Evolutionary conservation across 2,329 filamentous ascomycete genomes (phyloP).

Genomic region (Leptoxyphium fumago): DNA sequence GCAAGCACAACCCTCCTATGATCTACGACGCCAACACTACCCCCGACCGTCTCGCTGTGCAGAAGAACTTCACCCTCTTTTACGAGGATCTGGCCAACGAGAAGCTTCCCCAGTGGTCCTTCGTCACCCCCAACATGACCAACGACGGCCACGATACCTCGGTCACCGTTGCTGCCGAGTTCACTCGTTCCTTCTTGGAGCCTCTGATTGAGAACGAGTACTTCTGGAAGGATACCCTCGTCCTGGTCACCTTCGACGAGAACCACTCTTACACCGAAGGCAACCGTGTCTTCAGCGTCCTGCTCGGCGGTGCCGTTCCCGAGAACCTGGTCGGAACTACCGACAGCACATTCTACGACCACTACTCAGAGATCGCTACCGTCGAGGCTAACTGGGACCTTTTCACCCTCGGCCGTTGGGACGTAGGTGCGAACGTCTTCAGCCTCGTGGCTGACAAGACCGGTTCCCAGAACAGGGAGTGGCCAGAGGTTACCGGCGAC

Average conservation of each 20-base stretch:
- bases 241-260: conserved; percentile 69
- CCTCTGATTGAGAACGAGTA: conserved; percentile 53
- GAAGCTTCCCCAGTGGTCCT: conserved; percentile 55
- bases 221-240: conserved; percentile 62
- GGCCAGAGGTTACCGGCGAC: conserved; percentile 12
- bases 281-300: conserved; percentile 56
- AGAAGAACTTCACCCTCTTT: conserved; percentile 63
- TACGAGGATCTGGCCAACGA: conserved; percentile 48
- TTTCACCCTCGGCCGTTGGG: conserved; percentile 31
- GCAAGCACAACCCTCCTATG: conserved; percentile 60
- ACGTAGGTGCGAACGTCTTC: conserved; percentile 33
- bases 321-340: conserved; percentile 48
- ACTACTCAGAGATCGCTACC: conserved; percentile 31
- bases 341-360: conserved; percentile 45
- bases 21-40: conserved; percentile 49
- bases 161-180: conserved; percentile 52
- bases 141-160: conserved; percentile 62
- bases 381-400: conserved; percentile 33
- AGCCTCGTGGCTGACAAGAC: conserved; percentile 22
- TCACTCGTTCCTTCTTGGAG: conserved; percentile 53
- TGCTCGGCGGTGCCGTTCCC: conserved; percentile 63
- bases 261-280: conserved; percentile 51
- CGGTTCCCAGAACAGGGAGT: conserved; percentile 16
- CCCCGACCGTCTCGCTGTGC: conserved; percentile 45
- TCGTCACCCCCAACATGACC: conserved; percentile 62